These are phyloP conservation scores for Harringtonia lauricola DNA, from an alignment of 2,329 filamentous ascomycete genomes.

Conservation along the genomic window DNA sequence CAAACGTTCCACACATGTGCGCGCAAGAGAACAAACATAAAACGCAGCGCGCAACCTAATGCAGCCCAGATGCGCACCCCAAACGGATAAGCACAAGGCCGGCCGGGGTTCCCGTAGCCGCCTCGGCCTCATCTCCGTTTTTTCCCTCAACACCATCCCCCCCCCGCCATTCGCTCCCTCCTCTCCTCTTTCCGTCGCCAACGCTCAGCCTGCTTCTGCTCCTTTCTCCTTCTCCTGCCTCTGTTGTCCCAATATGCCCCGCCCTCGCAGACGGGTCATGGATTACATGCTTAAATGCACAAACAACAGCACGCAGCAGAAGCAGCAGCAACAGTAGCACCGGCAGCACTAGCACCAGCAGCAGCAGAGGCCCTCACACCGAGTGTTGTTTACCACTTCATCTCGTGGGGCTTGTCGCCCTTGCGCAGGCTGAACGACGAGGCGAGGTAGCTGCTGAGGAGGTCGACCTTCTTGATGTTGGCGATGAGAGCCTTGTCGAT, in stretches of 20 bases:
- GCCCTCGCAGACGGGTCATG: no score
- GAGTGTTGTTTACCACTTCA: conserved; percentile 74
- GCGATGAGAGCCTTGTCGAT: conserved; percentile 93
- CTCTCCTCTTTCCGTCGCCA: no score
- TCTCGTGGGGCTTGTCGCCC: conserved; percentile 99
- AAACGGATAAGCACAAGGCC: not conserved
- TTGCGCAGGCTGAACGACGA: conserved; percentile 97
- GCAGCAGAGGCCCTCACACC: not conserved
- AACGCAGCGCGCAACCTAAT: conserved; percentile 5
- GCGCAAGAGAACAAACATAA: conserved; percentile 4
- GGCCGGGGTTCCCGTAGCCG: not conserved
- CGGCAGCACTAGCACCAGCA: no score
- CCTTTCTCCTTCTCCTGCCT: no score
- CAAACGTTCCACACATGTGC: conserved; percentile 2
- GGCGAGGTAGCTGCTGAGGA: conserved; percentile 87
- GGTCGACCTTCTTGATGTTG: conserved; percentile 96
- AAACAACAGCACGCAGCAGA: no score
- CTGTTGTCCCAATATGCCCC: no score
- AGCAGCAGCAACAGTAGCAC: not conserved
- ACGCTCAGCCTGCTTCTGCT: no score
- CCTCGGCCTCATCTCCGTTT: not conserved
- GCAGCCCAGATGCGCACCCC: conserved; percentile 2
- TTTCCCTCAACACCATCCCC: no score
- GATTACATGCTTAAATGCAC: no score
- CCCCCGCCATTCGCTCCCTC: no score